Percentiles rank a stretch among this genome's conserved stretches.
Evolutionary conservation across 345 rosid genomes (phyloP).

Genomic region (Capsella bursapastoris): DNA sequence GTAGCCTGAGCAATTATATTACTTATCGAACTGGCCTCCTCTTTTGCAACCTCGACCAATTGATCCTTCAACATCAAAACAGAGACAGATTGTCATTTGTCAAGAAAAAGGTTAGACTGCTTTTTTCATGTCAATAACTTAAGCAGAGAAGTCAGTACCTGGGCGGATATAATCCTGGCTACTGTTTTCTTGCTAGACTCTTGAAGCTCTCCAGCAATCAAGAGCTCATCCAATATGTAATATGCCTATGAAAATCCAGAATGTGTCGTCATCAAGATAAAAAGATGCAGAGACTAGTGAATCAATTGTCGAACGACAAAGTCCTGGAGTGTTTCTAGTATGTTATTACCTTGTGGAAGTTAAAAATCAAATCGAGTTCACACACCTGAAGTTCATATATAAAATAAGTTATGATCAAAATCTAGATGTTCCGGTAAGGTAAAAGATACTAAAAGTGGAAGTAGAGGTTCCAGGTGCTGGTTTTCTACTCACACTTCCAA

Average conservation of each 20-base stretch:
- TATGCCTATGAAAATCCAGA: constrained; percentile 63
- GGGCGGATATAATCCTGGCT: constrained; percentile 84
- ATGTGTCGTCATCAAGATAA: background rate
- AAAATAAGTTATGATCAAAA: constrained; percentile 22
- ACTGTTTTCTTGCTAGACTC: constrained; percentile 95
- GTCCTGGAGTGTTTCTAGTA: background rate
- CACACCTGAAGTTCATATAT: constrained; percentile 63
- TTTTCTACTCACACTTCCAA: constrained; percentile 83
- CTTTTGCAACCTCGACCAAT: constrained; percentile 94
- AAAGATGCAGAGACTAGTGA: constrained; percentile 18
- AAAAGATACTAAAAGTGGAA: background rate
- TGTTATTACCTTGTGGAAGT: constrained; percentile 82
- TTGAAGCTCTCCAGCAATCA: constrained; percentile 96
- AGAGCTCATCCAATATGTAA: constrained; percentile 85
- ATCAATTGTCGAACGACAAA: background rate
- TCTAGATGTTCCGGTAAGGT: background rate
- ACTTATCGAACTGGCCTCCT: constrained; percentile 84
- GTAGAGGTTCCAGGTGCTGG: background rate
- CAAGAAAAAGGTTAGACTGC: background rate
- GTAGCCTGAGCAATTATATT: constrained; percentile 94
- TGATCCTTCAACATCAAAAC: constrained; percentile 63
- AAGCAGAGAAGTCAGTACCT: constrained; percentile 50
- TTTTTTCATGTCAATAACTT: constrained; percentile 6
- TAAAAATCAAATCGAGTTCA: constrained; percentile 93
- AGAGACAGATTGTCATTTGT: background rate